Percentiles rank a stretch among this genome's conserved stretches.
Conservation (phyloP, 139 green algal genomes). For the Asterochloris sp. region DNA sequence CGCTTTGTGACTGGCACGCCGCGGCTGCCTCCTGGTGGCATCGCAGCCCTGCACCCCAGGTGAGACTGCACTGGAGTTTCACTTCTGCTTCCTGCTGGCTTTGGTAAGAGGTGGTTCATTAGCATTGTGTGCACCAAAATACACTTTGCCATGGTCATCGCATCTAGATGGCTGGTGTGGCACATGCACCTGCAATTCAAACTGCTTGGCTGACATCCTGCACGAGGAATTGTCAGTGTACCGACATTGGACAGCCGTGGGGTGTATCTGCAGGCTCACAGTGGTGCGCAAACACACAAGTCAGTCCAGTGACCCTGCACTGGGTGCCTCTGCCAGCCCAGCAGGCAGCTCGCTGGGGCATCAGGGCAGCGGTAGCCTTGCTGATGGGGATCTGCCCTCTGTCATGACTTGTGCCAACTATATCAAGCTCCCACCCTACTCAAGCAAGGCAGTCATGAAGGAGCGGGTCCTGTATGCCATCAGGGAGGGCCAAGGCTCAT, state of each 20-base stretch:
- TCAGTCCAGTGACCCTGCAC: neutral
- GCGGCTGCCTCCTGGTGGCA: constrained; percentile 86
- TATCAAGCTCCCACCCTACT: constrained; percentile 98
- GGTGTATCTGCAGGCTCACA: constrained; percentile 61
- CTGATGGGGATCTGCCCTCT: constrained; percentile 86
- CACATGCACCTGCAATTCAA: neutral
- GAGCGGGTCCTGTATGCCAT: constrained; percentile 88
- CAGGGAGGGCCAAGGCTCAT: constrained; percentile 87
- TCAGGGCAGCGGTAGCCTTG: constrained; percentile 20
- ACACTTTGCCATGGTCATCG: neutral
- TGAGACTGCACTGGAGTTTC: neutral
- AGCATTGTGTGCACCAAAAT: neutral
- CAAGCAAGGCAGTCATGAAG: constrained; percentile 76
- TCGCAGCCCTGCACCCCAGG: constrained; percentile 74
- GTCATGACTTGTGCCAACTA: constrained; percentile 99
- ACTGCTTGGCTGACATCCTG: neutral
- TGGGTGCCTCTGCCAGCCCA: constrained; percentile 1
- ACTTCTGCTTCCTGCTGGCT: neutral
- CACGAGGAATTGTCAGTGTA: no score
- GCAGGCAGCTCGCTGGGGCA: neutral
- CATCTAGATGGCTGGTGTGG: neutral
- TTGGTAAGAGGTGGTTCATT: neutral
- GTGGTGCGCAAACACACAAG: constrained; percentile 89
- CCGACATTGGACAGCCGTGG: no score
- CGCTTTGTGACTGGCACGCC: constrained; percentile 96